A percentile compares a stretch with the other conserved stretches of the same genome.
Conservation (phyloP, 148 eudicot species). For the Bassia scoparia region DNA sequence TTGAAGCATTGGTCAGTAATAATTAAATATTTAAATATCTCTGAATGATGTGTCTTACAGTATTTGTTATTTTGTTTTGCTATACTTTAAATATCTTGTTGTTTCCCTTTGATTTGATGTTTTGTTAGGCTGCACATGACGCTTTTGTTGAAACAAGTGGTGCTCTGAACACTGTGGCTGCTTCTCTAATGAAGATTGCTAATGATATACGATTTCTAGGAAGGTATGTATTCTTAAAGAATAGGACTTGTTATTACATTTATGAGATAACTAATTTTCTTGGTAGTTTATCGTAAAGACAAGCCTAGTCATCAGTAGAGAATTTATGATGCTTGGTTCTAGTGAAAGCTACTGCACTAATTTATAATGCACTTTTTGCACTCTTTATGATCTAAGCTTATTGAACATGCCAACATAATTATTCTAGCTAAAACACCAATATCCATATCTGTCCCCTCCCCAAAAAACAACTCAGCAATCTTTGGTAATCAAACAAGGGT, state of each 20-base stretch:
- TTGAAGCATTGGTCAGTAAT: conserved; percentile 78
- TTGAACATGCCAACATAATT: no score
- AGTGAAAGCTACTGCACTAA: no score
- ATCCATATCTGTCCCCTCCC: no score
- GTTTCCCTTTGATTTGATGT: conserved; percentile 10
- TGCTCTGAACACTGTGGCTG: conserved; percentile 77
- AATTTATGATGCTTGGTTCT: no score
- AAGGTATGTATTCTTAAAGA: conserved; percentile 46
- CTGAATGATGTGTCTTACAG: not conserved
- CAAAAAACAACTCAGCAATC: no score
- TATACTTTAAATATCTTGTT: not conserved
- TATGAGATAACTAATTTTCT: no score
- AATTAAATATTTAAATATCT: not conserved
- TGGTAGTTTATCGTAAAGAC: no score
- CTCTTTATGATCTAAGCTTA: no score
- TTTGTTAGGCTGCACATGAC: conserved; percentile 88
- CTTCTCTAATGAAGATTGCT: conserved; percentile 92
- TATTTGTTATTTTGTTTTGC: conserved; percentile 3
- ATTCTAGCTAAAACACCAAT: no score
- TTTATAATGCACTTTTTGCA: no score
- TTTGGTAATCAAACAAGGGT: no score
- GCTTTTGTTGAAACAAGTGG: conserved; percentile 97
- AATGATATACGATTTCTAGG: conserved; percentile 93
- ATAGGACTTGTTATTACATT: conserved; percentile 3
- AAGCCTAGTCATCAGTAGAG: no score